Evolutionary conservation across 495 filamentous ascomycete species (phyloP), one percentile per base, ranked within the genome.

Genomic region (Chlorociboria aeruginascens): DNA sequence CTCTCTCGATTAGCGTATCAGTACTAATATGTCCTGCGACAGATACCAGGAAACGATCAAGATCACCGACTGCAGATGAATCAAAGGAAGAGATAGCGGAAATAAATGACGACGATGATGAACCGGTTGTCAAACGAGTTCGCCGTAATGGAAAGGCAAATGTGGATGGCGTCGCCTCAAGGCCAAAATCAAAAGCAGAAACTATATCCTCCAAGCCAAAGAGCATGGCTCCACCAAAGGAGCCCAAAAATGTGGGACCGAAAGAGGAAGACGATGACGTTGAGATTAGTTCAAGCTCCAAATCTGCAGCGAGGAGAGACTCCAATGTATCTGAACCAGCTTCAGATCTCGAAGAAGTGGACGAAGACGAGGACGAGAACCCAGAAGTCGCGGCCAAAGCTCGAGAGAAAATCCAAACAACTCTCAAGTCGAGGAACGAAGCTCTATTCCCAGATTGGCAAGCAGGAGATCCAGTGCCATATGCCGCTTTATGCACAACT

Each of bases 361-460:
- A 44, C 11, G 69, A 68, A 7, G 60, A 83, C 14, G 82, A 85
- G 29, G 83, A 86, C 9, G 80, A 85, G 56, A 85, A 86, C 53
- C 83, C 88, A 0, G 81, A 84, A 48, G 64, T 79, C 28, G 80
- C 80, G 36, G 82, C 77, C 14, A 88, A 92, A 64, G 81, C 78
- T 9, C 80, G 87, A 30, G 77, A 90, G 57, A 85, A 85, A 55
- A 75, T 92, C n/a, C 90, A 96, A 56, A 78, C 80, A 3, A 83
- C 79, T 4, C 63, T 96, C 39, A 74, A 70, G 16, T 73, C 66
- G 45, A 68, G 68, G 28, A 65, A 65, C 9, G 83, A 86, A 50
- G 85, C 94, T 62, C 84, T 85, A 38, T 97, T 89, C 66, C 88
- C 89, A 6, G 90, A 98, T 63, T 98, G 92, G 92, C 81, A 86